Evolutionary conservation across 176 grass and related monocot genomes (phyloP).

Genomic region (Miscanthus lutarioriparius): DNA sequence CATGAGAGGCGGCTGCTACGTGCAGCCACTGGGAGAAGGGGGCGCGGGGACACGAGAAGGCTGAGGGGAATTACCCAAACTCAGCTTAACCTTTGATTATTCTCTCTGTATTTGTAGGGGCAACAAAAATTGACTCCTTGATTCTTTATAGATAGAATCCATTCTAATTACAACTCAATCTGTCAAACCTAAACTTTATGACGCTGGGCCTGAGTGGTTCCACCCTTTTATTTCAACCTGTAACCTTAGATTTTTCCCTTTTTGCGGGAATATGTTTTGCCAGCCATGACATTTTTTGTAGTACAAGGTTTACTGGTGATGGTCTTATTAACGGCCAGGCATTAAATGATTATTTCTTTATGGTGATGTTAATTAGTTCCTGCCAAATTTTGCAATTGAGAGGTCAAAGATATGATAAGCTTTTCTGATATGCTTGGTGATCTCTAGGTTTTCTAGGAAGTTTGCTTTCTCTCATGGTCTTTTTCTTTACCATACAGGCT

Average conservation of each 20-base stretch:
- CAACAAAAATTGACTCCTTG: not conserved
- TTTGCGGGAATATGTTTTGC: not conserved
- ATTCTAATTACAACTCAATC: not conserved
- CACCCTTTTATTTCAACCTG: not conserved
- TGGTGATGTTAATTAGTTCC: not conserved
- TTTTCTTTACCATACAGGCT: slow-evolving; percentile 16
- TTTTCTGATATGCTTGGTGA: slow-evolving; percentile 19
- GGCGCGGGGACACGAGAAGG: not conserved
- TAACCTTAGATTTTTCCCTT: not conserved
- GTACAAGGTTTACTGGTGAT: not conserved
- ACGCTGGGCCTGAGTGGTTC: not conserved
- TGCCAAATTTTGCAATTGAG: slow-evolving; percentile 4
- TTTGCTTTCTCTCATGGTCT: not conserved
- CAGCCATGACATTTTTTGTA: not conserved
- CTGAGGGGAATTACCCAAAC: not conserved
- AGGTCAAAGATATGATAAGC: not conserved
- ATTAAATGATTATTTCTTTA: not conserved
- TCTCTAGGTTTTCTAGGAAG: not conserved
- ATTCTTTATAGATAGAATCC: not conserved
- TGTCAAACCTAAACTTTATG: not conserved
- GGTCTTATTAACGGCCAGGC: not conserved
- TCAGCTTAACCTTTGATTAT: not conserved
- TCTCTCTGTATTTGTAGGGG: not conserved
- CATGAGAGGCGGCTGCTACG: not conserved
- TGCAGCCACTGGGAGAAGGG: not conserved